phyloP scores from a whole-genome alignment of 1,284 basidiomycete genomes.

The Schizophyllum amplum region DNA sequence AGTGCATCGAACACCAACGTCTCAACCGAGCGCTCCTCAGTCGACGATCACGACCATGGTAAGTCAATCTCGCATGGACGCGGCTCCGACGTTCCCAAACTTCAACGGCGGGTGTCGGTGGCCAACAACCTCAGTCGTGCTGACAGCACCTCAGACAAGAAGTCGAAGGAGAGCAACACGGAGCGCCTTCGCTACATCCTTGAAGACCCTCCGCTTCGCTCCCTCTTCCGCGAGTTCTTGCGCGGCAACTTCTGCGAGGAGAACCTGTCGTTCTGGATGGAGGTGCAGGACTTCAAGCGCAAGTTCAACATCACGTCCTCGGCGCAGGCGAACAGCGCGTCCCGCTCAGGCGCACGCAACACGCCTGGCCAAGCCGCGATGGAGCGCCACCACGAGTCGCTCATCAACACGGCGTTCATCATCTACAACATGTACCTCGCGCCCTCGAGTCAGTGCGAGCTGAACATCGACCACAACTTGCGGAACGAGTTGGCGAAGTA shows the following conservation, averaged over 20 bases:
- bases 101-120: constrained; percentile 72
- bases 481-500: constrained; percentile 92
- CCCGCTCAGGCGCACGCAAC: constrained; percentile 33
- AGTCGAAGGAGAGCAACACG: constrained; percentile 80
- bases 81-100: constrained; percentile 37
- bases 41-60: constrained; percentile 29
- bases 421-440: constrained; percentile 96
- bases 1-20: constrained; percentile 60
- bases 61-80: constrained; percentile 13
- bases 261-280: constrained; percentile 95
- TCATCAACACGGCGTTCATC: constrained; percentile 90
- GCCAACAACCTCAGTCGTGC: constrained; percentile 60
- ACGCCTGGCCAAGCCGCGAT: constrained; percentile 82
- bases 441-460: constrained; percentile 89
- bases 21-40: constrained; percentile 36
- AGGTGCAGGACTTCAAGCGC: constrained; percentile 94
- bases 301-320: constrained; percentile 94
- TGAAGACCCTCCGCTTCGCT: constrained; percentile 85
- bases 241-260: constrained; percentile 96
- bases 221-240: constrained; percentile 91
- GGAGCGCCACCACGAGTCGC: constrained; percentile 94
- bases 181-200: constrained; percentile 89
- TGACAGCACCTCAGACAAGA: constrained; percentile 46
- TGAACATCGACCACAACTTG: constrained; percentile 97
- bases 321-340: constrained; percentile 57